These are phyloP conservation scores for Pleurotus citrinopileatus DNA, from an alignment of 768 basidiomycete genomes.

Conservation along the genomic window DNA sequence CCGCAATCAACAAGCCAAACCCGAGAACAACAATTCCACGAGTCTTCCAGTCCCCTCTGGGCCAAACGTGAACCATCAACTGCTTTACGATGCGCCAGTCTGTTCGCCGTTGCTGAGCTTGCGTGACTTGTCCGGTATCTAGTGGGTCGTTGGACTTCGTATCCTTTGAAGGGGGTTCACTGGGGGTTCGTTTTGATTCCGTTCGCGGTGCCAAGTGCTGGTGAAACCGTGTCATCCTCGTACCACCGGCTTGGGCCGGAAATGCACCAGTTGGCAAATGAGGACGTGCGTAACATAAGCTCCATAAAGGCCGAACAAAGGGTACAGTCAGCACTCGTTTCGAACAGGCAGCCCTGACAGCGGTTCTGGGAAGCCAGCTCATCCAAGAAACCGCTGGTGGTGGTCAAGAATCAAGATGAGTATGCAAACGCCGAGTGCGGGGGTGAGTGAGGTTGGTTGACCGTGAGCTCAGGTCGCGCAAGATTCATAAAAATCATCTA, in stretches of 20 bases:
- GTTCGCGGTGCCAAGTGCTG: background rate
- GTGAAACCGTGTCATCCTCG: background rate
- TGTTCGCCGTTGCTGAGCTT: slow-evolving; percentile 55
- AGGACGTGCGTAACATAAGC: background rate
- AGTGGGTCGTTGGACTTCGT: slow-evolving; percentile 6
- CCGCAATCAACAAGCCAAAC: slow-evolving; percentile 72
- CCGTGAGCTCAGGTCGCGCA: too few species aligned
- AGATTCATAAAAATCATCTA: background rate
- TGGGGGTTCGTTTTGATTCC: background rate
- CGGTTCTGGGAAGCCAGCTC: slow-evolving; percentile 3
- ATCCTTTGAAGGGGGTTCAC: slow-evolving; percentile 11
- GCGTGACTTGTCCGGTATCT: slow-evolving; percentile 24
- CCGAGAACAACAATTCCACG: slow-evolving; percentile 82
- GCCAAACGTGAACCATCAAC: slow-evolving; percentile 92
- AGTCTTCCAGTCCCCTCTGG: slow-evolving; percentile 78
- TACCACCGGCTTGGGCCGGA: too few species aligned
- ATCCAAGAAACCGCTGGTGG: background rate
- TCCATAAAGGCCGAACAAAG: background rate
- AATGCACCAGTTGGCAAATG: too few species aligned
- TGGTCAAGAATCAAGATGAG: background rate
- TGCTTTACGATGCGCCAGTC: slow-evolving; percentile 88
- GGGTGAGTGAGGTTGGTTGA: background rate
- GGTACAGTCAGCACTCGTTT: background rate
- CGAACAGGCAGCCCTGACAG: background rate
- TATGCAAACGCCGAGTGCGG: background rate